A percentile compares a stretch with the other conserved stretches of the same genome.
Evolutionary conservation across 2,329 filamentous ascomycete species (phyloP).

Genomic region (Sclerotinia trifoliorum): DNA sequence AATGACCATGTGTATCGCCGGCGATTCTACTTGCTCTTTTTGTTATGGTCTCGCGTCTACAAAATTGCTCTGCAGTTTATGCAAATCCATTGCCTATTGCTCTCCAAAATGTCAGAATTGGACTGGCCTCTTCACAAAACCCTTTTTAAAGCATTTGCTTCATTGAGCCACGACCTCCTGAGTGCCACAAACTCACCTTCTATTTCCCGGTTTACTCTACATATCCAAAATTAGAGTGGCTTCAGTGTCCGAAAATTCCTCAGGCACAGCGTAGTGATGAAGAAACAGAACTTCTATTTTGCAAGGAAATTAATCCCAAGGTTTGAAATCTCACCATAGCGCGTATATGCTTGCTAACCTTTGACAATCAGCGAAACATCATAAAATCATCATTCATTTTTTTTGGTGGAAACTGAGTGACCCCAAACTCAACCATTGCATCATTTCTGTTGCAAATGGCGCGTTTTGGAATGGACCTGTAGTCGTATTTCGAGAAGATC

Average conservation of each 20-base stretch:
- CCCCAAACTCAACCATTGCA: not conserved
- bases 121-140: not conserved
- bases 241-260: not conserved
- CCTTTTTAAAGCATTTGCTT: not conserved
- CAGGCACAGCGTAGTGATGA: too few species aligned
- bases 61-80: not conserved
- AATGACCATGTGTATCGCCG: accelerated
- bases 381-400: not conserved
- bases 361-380: not conserved
- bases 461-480: not conserved
- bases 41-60: too few species aligned
- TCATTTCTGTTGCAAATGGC: not conserved
- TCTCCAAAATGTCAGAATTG: not conserved
- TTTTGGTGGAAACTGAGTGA: too few species aligned
- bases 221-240: not conserved
- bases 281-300: not conserved
- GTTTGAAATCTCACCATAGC: not conserved
- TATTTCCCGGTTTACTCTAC: not conserved
- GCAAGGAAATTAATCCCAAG: not conserved
- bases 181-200: not conserved
- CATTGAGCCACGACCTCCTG: not conserved
- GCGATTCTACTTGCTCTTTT: not conserved
- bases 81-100: not conserved
- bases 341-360: not conserved
- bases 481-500: not conserved